Conservation (phyloP, 2,329 filamentous ascomycete genomes). For the Epicoccum nigrum region DNA sequence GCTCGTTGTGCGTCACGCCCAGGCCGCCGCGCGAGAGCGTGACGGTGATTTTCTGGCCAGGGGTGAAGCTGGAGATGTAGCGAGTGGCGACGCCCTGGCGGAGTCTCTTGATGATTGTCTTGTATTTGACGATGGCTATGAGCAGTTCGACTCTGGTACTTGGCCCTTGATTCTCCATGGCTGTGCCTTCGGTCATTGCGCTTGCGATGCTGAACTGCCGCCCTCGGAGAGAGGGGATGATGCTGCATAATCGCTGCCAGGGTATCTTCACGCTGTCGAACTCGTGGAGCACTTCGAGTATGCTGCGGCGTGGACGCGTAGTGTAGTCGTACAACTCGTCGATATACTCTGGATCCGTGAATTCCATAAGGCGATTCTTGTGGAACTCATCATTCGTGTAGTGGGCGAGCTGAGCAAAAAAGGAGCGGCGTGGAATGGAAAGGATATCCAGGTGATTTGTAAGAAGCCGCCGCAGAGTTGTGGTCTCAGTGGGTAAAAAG, state of each 20-base stretch:
- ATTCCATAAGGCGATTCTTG: slow-evolving; percentile 80
- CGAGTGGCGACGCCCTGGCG: slow-evolving; percentile 89
- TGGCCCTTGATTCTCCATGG: background rate
- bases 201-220: slow-evolving; percentile 93
- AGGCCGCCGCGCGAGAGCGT: slow-evolving; percentile 61
- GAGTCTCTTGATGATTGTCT: slow-evolving; percentile 82
- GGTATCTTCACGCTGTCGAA: slow-evolving; percentile 86
- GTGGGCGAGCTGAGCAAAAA: slow-evolving; percentile 79
- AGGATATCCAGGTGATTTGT: slow-evolving; percentile 87
- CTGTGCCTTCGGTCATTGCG: slow-evolving; percentile 55
- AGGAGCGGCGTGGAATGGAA: slow-evolving; percentile 83
- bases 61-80: slow-evolving; percentile 72
- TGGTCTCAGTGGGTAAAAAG: slow-evolving; percentile 45
- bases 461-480: slow-evolving; percentile 77
- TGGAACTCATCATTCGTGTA: slow-evolving; percentile 76
- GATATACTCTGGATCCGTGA: slow-evolving; percentile 76
- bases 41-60: slow-evolving; percentile 65
- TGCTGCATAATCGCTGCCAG: slow-evolving; percentile 70
- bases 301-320: slow-evolving; percentile 84
- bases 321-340: slow-evolving; percentile 98
- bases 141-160: slow-evolving; percentile 70
- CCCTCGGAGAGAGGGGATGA: slow-evolving; percentile 84
- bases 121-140: slow-evolving; percentile 88
- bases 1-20: slow-evolving; percentile 47
- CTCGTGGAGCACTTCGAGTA: slow-evolving; percentile 89